Evolutionary conservation across 345 rosid genomes (phyloP).

Genomic region (Iberis pinnata): DNA sequence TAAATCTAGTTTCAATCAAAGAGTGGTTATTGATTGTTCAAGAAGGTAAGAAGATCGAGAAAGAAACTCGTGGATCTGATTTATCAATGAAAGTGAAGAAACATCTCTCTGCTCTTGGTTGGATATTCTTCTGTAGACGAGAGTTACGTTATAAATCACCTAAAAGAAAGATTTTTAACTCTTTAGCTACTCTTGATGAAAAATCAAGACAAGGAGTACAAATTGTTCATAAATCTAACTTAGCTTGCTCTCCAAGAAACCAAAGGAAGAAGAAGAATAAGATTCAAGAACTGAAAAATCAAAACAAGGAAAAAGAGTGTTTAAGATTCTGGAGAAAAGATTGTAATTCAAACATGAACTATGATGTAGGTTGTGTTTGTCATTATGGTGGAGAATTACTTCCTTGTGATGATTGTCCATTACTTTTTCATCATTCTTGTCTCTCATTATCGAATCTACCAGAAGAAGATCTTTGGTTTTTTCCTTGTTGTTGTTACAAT

Average conservation of each 20-base stretch:
- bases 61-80: neutral
- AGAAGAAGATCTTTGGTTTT: constrained; percentile 58
- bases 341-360: constrained; percentile 2
- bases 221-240: neutral
- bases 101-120: constrained; percentile 21
- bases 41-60: neutral
- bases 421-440: constrained; percentile 41
- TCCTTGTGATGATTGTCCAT: constrained; percentile 53
- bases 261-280: constrained; percentile 29
- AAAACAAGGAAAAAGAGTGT: constrained; percentile 1
- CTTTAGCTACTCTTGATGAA: no score
- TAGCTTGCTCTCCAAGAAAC: neutral
- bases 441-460: constrained; percentile 48
- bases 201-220: no score
- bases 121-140: no score
- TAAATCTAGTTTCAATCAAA: constrained; percentile 5
- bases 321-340: constrained; percentile 1
- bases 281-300: neutral
- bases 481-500: constrained; percentile 63
- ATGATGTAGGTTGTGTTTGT: constrained; percentile 38
- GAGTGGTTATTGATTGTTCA: neutral
- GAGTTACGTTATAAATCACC: no score
- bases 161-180: no score
- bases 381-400: constrained; percentile 47
- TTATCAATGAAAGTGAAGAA: constrained; percentile 14